Evolutionary conservation across 805 yeast species (phyloP).

Genomic region (Lachancea nothofagi): DNA sequence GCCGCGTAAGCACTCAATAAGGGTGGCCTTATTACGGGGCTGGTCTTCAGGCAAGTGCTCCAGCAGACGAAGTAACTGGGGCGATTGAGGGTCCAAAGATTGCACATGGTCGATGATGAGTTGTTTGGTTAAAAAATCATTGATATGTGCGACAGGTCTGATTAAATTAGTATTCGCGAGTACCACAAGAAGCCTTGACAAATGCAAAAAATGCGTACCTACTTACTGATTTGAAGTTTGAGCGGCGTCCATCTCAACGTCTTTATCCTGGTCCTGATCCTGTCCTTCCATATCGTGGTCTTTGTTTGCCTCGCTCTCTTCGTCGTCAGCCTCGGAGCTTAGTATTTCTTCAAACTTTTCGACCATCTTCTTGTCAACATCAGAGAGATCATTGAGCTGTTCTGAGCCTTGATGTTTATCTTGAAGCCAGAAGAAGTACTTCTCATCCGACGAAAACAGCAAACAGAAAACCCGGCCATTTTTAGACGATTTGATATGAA

Average conservation of each 20-base stretch:
- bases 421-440: constrained; percentile 65
- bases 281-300: constrained; percentile 18
- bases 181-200: not conserved
- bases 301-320: constrained; percentile 15
- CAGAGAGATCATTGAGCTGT: constrained; percentile 43
- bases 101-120: constrained; percentile 10
- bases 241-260: constrained; percentile 18
- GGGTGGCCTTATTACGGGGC: constrained; percentile 5
- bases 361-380: constrained; percentile 48
- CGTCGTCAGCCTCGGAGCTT: constrained; percentile 28
- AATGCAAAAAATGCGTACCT: not conserved
- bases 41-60: constrained; percentile 9
- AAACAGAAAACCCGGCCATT: constrained; percentile 74
- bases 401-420: constrained; percentile 52
- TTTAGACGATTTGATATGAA: constrained; percentile 58
- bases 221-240: constrained; percentile 10
- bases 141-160: constrained; percentile 10
- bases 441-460: constrained; percentile 61
- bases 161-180: constrained; percentile 1
- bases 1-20: constrained; percentile 12
- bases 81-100: constrained; percentile 6
- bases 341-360: constrained; percentile 48
- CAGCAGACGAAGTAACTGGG: constrained; percentile 5
- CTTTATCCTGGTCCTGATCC: constrained; percentile 15
- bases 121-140: constrained; percentile 10